Conservation (phyloP, 805 yeast genomes). For the Torulaspora microellipsoides region DNA sequence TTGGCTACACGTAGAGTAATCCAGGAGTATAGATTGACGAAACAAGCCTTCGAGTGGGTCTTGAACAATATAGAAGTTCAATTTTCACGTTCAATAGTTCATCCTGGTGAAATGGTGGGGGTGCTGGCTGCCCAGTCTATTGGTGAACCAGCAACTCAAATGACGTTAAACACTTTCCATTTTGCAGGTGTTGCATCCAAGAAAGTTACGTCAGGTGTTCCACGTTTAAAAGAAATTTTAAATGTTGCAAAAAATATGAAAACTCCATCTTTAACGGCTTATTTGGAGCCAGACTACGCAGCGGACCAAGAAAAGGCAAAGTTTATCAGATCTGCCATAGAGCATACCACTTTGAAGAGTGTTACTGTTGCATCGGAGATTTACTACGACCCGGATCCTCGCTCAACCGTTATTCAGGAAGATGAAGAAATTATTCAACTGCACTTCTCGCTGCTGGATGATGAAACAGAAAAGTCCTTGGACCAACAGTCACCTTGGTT, state of each 20-base stretch:
- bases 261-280: conserved; percentile 99
- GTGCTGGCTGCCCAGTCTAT: conserved; percentile 96
- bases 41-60: conserved; percentile 92
- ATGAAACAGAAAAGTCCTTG: conserved; percentile 87
- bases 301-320: conserved; percentile 91
- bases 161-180: conserved; percentile 96
- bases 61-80: conserved; percentile 91
- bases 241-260: conserved; percentile 97
- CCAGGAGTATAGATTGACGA: conserved; percentile 82
- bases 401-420: conserved; percentile 92
- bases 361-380: conserved; percentile 98
- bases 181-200: conserved; percentile 97
- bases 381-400: conserved; percentile 97
- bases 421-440: conserved; percentile 97
- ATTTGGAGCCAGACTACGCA: conserved; percentile 73
- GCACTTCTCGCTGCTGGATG: conserved; percentile 96
- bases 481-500: conserved; percentile 98
- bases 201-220: conserved; percentile 95
- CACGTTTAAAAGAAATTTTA: conserved; percentile 95
- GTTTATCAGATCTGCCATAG: conserved; percentile 92
- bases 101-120: conserved; percentile 99
- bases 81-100: conserved; percentile 85
- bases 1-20: conserved; percentile 85
- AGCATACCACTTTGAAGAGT: conserved; percentile 89
- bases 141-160: conserved; percentile 98